Evolutionary conservation across 208 protist genomes (phyloP).

Genomic region (Vickermania spadyakhi): DNA sequence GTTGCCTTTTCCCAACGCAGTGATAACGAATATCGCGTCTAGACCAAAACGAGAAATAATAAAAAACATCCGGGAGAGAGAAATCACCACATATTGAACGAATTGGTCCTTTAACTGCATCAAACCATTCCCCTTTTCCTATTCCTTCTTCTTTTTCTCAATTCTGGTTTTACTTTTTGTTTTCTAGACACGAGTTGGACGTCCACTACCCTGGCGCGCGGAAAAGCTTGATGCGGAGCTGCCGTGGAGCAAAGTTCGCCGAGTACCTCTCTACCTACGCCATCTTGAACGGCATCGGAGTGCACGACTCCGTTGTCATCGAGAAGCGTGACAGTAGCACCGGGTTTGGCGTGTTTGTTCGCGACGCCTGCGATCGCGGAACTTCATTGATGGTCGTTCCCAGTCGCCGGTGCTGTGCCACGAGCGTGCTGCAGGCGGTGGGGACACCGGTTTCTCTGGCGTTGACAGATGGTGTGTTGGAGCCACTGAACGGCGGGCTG

Average conservation of each 20-base stretch:
- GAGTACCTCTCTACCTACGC: slow-evolving; percentile 84
- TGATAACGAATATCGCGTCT: too few species aligned
- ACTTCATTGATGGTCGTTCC: slow-evolving; percentile 77
- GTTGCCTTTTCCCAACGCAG: too few species aligned
- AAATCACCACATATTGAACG: too few species aligned
- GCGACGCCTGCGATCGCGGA: slow-evolving; percentile 71
- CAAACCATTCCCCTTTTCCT: slow-evolving; percentile 2
- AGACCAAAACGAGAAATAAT: too few species aligned
- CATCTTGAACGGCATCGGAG: slow-evolving; percentile 59
- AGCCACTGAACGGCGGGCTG: slow-evolving; percentile 28
- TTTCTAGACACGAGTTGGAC: too few species aligned
- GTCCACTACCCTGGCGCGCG: background rate
- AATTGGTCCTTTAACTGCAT: too few species aligned
- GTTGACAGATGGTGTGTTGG: background rate
- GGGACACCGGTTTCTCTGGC: slow-evolving; percentile 8
- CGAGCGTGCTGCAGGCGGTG: slow-evolving; percentile 37
- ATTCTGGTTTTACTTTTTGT: too few species aligned
- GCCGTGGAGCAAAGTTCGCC: slow-evolving; percentile 62
- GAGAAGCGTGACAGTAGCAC: slow-evolving; percentile 68
- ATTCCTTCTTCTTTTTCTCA: slow-evolving; percentile 4
- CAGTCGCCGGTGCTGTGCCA: slow-evolving; percentile 33
- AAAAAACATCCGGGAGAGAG: too few species aligned
- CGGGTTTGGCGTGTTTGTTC: slow-evolving; percentile 70
- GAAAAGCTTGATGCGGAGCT: slow-evolving; percentile 24
- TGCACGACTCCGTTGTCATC: slow-evolving; percentile 73